phyloP scores from a whole-genome alignment of 2,329 filamentous ascomycete genomes.

The Lomentospora prolificans region DNA sequence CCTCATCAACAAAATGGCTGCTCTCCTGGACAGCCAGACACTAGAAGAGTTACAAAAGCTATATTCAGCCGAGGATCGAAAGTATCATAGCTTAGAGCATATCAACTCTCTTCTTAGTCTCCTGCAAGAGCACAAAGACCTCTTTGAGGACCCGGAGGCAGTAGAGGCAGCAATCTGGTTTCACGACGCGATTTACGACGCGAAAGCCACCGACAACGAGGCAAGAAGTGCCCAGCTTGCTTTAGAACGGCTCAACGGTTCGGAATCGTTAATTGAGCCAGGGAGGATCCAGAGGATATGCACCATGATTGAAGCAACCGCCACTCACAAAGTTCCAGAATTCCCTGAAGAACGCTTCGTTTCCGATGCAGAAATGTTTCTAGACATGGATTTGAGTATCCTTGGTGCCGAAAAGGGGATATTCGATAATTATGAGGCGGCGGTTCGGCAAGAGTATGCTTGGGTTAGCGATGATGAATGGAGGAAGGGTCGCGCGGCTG shows the following conservation, averaged over 20 bases:
- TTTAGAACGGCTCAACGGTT: neutral
- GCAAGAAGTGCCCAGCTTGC: conserved; percentile 20
- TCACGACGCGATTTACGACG: conserved; percentile 10
- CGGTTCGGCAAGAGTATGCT: conserved; percentile 10
- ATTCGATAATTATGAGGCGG: conserved; percentile 10
- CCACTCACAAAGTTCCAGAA: conserved; percentile 5
- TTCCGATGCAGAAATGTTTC: conserved; percentile 10
- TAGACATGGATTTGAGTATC: conserved; percentile 10
- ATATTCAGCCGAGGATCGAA: conserved; percentile 6
- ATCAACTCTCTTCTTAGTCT: conserved; percentile 6
- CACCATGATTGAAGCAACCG: conserved; percentile 9
- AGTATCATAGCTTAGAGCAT: conserved; percentile 9
- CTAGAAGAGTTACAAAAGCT: conserved; percentile 1
- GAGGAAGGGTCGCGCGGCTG: conserved; percentile 2
- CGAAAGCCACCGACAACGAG: conserved; percentile 14
- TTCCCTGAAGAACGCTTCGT: conserved; percentile 4
- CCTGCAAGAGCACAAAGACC: neutral
- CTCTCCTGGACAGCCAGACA: conserved; percentile 4
- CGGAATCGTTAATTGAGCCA: neutral
- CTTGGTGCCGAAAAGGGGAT: conserved; percentile 4
- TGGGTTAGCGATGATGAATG: conserved; percentile 8
- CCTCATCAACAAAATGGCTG: neutral
- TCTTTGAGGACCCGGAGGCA: conserved; percentile 8
- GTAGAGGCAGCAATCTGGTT: conserved; percentile 11
- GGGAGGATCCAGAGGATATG: conserved; percentile 7